phyloP scores from a whole-genome alignment of 352 stramenopile species.

The Globisporangium recalcitrans region DNA sequence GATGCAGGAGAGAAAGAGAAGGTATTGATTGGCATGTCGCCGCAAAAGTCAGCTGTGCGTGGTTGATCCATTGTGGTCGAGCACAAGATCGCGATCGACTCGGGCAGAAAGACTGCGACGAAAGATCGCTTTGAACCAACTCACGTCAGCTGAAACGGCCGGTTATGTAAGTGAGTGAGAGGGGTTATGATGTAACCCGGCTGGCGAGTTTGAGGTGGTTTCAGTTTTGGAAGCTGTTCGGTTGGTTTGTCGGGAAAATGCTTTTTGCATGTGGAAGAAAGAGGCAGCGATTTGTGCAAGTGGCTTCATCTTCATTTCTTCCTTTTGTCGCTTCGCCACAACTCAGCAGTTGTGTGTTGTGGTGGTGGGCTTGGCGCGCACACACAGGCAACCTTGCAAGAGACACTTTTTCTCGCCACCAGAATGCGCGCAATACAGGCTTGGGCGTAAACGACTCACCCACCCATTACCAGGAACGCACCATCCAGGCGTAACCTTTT shows the following conservation, averaged over 20 bases:
- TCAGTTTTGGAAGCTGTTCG: not conserved
- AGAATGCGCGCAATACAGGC: not conserved
- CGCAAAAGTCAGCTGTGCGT: not conserved
- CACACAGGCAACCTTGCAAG: not conserved
- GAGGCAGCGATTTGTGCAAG: not conserved
- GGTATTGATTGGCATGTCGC: not conserved
- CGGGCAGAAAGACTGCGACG: not conserved
- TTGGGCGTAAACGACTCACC: not conserved
- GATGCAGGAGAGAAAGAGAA: too few relatives aligned
- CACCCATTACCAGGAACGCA: not conserved
- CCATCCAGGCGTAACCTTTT: slow-evolving; percentile 3
- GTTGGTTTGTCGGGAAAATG: not conserved
- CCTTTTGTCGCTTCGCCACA: not conserved
- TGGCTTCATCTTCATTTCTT: not conserved
- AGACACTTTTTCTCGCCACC: not conserved
- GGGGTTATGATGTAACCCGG: not conserved
- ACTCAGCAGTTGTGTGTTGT: not conserved
- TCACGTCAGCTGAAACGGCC: not conserved
- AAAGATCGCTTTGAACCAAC: not conserved
- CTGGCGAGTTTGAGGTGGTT: not conserved
- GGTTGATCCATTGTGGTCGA: not conserved
- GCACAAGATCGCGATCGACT: not conserved
- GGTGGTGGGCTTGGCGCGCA: not conserved
- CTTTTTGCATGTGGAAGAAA: not conserved
- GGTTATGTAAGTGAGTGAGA: too few relatives aligned